Evolutionary conservation across 768 basidiomycete species (phyloP).

Genomic region (Mycena epipterygia): DNA sequence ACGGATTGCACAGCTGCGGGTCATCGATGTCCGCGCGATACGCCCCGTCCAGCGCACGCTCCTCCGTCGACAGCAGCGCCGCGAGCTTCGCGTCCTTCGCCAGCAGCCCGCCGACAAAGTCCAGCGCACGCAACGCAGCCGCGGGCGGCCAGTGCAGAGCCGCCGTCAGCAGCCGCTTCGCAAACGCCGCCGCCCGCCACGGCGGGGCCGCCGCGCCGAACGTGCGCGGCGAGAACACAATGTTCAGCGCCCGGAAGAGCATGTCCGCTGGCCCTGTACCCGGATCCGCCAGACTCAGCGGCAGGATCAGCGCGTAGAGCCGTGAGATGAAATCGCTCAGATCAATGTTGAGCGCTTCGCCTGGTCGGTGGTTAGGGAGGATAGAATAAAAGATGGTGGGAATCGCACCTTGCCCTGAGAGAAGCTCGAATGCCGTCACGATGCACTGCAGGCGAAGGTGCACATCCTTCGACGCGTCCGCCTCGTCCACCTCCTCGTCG

Average conservation of each 20-base stretch:
- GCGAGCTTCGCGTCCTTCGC: constrained; percentile 86
- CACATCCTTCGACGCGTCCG: constrained; percentile 52
- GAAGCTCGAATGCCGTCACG: constrained; percentile 96
- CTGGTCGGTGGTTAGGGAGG: constrained; percentile 55
- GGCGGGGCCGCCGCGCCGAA: constrained; percentile 68
- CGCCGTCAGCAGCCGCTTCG: constrained; percentile 89
- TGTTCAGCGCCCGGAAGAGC: constrained; percentile 87
- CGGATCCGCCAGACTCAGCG: constrained; percentile 77
- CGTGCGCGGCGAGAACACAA: constrained; percentile 84
- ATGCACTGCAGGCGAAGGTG: constrained; percentile 85
- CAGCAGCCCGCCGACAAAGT: constrained; percentile 80
- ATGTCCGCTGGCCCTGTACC: constrained; percentile 70
- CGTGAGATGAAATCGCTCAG: constrained; percentile 88
- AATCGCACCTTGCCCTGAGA: constrained; percentile 90
- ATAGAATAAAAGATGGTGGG: constrained; percentile 16
- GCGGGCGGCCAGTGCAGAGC: constrained; percentile 85
- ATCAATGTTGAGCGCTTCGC: constrained; percentile 98
- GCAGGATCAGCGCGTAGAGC: constrained; percentile 86
- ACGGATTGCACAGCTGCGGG: constrained; percentile 85
- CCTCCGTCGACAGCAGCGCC: constrained; percentile 88
- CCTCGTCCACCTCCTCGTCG: constrained; percentile 53
- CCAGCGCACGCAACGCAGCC: constrained; percentile 75
- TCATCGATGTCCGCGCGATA: constrained; percentile 91
- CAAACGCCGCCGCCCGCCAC: constrained; percentile 90
- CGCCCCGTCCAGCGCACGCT: constrained; percentile 85